Base-by-base conservation (phyloP, 306 rosid species). In the Trichosanthes truncata region DNA sequence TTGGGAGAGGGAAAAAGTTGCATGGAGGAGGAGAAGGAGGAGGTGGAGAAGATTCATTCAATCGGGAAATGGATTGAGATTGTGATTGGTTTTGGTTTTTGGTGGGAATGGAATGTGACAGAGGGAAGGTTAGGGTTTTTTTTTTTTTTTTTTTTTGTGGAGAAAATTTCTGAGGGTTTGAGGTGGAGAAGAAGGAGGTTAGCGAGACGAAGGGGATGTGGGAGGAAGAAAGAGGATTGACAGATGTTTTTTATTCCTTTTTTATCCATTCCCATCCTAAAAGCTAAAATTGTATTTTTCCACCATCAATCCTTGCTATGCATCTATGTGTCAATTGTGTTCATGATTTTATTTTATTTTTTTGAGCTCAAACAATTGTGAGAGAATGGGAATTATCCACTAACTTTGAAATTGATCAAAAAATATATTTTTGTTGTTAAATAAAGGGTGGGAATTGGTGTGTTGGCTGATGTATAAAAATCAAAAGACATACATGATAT, bases 141-240 rank as follows among this genome's bases (percentile, higher is more conserved):
- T 51, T 1, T 45, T 46, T 46, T 46, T 46, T 46, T 46, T 15
- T 41, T 41, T 7, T 10, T 38, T 38, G 52, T 68, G 52, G 75
- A 68, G 76, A 71, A 45, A 71, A 21, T 4, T 41, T 43, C 55
- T 67, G 31, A 38, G n/a, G 15, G 8, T 67, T n/a, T 21, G 55
- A 71, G 76, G 76, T 21, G 53, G 53, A 68, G 75, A 68, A 68
- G 29, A 2, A n/a, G 53, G 75, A 68, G 51, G 53, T 68, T 68
- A 68, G 12, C 20, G 35, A 5, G 53, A 68, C 35, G 7, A 9
- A 38, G 4, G 49, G 74, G 49, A 20, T 29, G 33, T 1, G 33
- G 33, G 68, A 61, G 5, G 51, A 18, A 18, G 56, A 51, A 51
- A 17, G 8, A 7, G n/a, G 21, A 51, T 68, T 41, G 53, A 68